Conservation (phyloP, 176 grass and related monocot genomes). For the Aechmea fasciata region DNA sequence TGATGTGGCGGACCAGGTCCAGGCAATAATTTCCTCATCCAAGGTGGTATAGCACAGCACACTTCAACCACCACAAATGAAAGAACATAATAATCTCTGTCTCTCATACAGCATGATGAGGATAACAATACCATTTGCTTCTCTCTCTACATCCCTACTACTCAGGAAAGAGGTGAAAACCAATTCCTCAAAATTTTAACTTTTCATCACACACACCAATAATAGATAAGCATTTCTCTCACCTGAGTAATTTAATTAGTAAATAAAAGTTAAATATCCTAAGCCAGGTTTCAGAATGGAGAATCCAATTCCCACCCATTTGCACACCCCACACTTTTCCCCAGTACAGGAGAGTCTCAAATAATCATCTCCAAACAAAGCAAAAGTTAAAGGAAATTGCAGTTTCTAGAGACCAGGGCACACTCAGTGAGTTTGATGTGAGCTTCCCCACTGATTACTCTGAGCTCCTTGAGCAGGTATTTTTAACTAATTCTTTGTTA, state of each 20-base stretch:
- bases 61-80: background rate
- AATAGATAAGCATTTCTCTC: background rate
- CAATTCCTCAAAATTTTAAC: background rate
- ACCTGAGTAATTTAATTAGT: background rate
- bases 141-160: background rate
- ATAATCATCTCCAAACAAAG: conserved; percentile 8
- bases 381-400: conserved; percentile 28
- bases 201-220: background rate
- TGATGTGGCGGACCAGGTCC: too few relatives aligned
- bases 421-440: conserved; percentile 29
- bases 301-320: conserved; percentile 8
- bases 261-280: background rate
- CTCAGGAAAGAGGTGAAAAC: conserved; percentile 23
- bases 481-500: background rate
- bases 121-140: conserved; percentile 23
- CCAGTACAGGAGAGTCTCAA: background rate
- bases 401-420: conserved; percentile 36
- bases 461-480: conserved; percentile 65
- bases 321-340: background rate
- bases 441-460: conserved; percentile 66
- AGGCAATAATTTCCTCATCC: too few relatives aligned
- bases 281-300: conserved; percentile 12
- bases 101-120: background rate
- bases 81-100: background rate
- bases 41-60: too few relatives aligned